phyloP scores from a whole-genome alignment of 2,329 filamentous ascomycete genomes.

The Davidsoniella eucalypti region DNA sequence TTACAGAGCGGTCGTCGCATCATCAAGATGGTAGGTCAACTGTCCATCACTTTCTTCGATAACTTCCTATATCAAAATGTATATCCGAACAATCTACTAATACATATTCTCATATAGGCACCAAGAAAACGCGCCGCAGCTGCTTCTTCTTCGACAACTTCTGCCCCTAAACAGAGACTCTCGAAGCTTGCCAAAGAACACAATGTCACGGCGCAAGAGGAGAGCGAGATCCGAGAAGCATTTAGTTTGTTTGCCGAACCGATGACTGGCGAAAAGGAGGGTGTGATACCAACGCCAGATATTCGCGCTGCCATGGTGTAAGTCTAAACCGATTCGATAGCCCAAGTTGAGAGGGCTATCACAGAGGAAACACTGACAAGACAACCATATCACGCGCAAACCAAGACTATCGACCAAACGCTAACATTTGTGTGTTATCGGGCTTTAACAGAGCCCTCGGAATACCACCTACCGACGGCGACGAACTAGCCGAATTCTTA shows the following conservation, averaged over 20 bases:
- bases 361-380: too few relatives aligned
- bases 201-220: conserved; percentile 67
- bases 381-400: neutral
- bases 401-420: neutral
- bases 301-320: conserved; percentile 60
- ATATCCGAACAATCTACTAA: neutral
- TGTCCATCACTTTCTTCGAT: too few relatives aligned
- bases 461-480: conserved; percentile 43
- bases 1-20: too few relatives aligned
- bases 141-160: conserved; percentile 18
- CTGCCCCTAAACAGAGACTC: conserved; percentile 33
- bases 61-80: too few relatives aligned
- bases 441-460: conserved; percentile 52
- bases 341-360: neutral
- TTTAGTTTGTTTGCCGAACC: conserved; percentile 67
- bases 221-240: conserved; percentile 80
- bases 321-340: conserved; percentile 16
- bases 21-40: too few relatives aligned
- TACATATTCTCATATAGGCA: conserved; percentile 18
- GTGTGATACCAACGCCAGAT: conserved; percentile 50
- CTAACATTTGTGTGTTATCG: neutral
- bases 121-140: conserved; percentile 36
- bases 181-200: conserved; percentile 89
- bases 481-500: conserved; percentile 61
- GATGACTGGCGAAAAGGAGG: conserved; percentile 54